Percentiles rank a stretch among this genome's conserved stretches.
Evolutionary conservation across 352 stramenopile species (phyloP).

Genomic region (Phytopythium sindhum): DNA sequence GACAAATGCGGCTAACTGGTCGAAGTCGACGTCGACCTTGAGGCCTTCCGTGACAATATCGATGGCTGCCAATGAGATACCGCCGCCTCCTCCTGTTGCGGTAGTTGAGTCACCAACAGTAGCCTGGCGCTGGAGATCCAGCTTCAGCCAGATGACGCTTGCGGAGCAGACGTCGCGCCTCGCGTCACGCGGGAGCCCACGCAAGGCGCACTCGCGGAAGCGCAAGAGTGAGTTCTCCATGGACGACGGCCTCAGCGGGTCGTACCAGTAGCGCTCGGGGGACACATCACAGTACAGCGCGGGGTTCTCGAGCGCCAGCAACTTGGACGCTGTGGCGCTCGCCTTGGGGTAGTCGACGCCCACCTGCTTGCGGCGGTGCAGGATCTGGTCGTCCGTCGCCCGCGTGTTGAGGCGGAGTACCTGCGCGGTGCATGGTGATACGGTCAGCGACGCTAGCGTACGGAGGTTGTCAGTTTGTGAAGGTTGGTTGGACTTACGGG

Average conservation of each 20-base stretch:
- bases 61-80: constrained; percentile 25
- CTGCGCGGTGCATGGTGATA: constrained; percentile 16
- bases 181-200: constrained; percentile 26
- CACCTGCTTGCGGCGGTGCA: constrained; percentile 49
- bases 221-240: constrained; percentile 16
- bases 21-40: constrained; percentile 53
- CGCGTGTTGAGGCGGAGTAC: constrained; percentile 36
- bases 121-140: constrained; percentile 37
- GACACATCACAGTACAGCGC: constrained; percentile 60
- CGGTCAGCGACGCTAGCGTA: neutral
- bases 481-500: constrained; percentile 22
- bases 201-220: constrained; percentile 32
- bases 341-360: constrained; percentile 40
- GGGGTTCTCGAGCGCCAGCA: constrained; percentile 57
- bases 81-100: neutral
- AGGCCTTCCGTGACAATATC: constrained; percentile 61
- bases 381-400: constrained; percentile 55
- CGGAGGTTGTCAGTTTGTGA: neutral
- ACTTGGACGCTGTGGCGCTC: constrained; percentile 25
- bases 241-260: constrained; percentile 3
- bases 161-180: constrained; percentile 46
- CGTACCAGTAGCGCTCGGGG: constrained; percentile 26
- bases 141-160: constrained; percentile 56
- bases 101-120: neutral
- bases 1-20: constrained; percentile 41